These are phyloP conservation scores for Aspergillus pseudoglaucus DNA, from an alignment of 2,329 filamentous ascomycete genomes.

Conservation along the genomic window DNA sequence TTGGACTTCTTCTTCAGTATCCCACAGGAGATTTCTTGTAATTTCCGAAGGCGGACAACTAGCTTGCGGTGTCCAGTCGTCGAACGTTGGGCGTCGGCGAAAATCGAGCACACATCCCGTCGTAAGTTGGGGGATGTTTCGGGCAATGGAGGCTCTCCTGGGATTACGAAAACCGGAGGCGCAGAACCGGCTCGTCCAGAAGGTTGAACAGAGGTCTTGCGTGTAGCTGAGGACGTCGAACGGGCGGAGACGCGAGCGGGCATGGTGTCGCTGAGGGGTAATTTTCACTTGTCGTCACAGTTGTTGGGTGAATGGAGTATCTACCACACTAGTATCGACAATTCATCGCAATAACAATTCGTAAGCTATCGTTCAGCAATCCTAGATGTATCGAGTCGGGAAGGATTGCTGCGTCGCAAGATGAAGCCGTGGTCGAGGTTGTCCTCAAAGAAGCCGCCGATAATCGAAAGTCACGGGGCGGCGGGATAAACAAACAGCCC, in stretches of 20 bases:
- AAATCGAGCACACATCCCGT: constrained; percentile 64
- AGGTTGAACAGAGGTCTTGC: constrained; percentile 54
- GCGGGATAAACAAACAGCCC: constrained; percentile 34
- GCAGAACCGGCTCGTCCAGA: constrained; percentile 65
- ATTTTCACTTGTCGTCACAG: not conserved
- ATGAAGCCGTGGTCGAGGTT: not conserved
- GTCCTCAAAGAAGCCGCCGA: constrained; percentile 2
- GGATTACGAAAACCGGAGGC: constrained; percentile 43
- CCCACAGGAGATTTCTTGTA: constrained; percentile 75
- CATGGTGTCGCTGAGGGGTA: constrained; percentile 20
- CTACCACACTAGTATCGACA: not conserved
- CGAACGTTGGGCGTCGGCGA: constrained; percentile 77
- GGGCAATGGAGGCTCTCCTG: constrained; percentile 53
- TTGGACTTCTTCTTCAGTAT: constrained; percentile 41
- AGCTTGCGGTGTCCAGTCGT: constrained; percentile 87
- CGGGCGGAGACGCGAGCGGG: constrained; percentile 35
- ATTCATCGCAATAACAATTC: not conserved
- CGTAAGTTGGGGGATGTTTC: constrained; percentile 53
- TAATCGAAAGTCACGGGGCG: constrained; percentile 14
- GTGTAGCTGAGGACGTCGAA: constrained; percentile 30
- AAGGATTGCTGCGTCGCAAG: not conserved
- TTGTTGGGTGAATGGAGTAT: not conserved
- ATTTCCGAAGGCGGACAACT: constrained; percentile 76
- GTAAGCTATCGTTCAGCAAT: not conserved
- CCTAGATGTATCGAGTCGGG: not conserved